phyloP scores from a whole-genome alignment of 2,329 filamentous ascomycete species.

The Zymoseptoria ardabiliae region DNA sequence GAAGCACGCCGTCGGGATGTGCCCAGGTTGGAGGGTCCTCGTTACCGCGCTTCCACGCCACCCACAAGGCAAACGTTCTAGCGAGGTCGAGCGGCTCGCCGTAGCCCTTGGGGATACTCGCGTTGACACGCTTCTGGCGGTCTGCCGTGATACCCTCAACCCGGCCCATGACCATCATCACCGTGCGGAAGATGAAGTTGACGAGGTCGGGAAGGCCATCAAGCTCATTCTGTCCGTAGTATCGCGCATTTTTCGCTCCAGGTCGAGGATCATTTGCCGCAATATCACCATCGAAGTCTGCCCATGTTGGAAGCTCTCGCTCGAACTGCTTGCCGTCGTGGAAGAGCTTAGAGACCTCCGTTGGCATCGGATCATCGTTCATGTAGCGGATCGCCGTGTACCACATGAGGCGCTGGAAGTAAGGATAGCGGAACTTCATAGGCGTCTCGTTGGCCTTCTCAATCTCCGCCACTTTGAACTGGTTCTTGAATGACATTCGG shows the following conservation, averaged over 20 bases:
- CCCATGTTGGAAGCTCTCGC: slow-evolving; percentile 50
- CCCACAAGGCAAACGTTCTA: slow-evolving; percentile 56
- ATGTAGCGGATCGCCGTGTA: slow-evolving; percentile 58
- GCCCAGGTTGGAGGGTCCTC: slow-evolving; percentile 57
- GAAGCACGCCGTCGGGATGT: slow-evolving; percentile 48
- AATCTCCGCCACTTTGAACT: slow-evolving; percentile 58
- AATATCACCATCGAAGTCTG: slow-evolving; percentile 48
- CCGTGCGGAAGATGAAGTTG: slow-evolving; percentile 56
- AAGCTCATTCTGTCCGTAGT: slow-evolving; percentile 56
- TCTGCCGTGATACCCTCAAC: slow-evolving; percentile 55
- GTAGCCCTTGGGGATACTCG: slow-evolving; percentile 55
- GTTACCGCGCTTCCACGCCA: slow-evolving; percentile 61
- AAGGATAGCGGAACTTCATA: slow-evolving; percentile 59
- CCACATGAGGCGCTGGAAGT: slow-evolving; percentile 65
- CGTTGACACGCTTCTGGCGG: slow-evolving; percentile 52
- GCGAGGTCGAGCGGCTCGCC: slow-evolving; percentile 55
- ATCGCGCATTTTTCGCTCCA: slow-evolving; percentile 49
- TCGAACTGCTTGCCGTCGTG: slow-evolving; percentile 49
- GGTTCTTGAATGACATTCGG: slow-evolving; percentile 57
- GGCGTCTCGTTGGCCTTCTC: slow-evolving; percentile 62
- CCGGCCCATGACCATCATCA: slow-evolving; percentile 53
- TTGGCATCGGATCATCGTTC: slow-evolving; percentile 56
- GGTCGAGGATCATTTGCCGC: slow-evolving; percentile 42
- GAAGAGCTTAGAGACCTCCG: slow-evolving; percentile 48
- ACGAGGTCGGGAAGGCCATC: slow-evolving; percentile 53